Evolutionary conservation across 1,284 basidiomycete species (phyloP).

Genomic region (Cryptococcus amylolentus): DNA sequence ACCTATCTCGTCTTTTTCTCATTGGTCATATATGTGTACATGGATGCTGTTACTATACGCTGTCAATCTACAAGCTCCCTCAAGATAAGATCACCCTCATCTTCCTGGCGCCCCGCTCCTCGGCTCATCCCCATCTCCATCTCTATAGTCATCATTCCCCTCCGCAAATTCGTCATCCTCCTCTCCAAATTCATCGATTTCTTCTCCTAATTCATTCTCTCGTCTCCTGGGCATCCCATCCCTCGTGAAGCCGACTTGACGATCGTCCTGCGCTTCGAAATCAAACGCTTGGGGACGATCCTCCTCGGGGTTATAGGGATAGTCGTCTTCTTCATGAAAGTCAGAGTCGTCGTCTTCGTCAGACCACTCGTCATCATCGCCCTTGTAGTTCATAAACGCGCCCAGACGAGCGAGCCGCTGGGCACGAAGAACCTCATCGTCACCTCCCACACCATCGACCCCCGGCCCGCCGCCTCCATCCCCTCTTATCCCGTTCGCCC

Average conservation of each 20-base stretch:
- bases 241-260: constrained; percentile 16
- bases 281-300: background rate
- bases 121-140: constrained; percentile 7
- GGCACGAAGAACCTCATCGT: constrained; percentile 33
- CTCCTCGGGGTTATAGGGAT: constrained; percentile 16
- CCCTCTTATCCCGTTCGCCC: background rate
- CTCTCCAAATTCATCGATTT: constrained; percentile 25
- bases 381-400: constrained; percentile 35
- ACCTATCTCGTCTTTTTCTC: no score
- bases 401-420: constrained; percentile 23
- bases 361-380: constrained; percentile 4
- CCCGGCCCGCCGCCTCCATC: background rate
- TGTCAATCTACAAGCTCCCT: no score
- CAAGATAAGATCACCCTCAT: background rate
- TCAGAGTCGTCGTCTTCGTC: constrained; percentile 4
- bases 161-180: constrained; percentile 35
- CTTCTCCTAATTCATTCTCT: constrained; percentile 19
- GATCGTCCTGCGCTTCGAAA: constrained; percentile 6
- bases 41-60: no score
- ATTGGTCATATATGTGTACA: no score
- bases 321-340: constrained; percentile 12
- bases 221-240: constrained; percentile 22
- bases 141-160: constrained; percentile 37
- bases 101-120: constrained; percentile 10
- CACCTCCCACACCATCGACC: background rate